Evolutionary conservation across 2,329 filamentous ascomycete genomes (phyloP), one percentile per base, ranked within the genome.

Genomic region (Fusarium multiceps): DNA sequence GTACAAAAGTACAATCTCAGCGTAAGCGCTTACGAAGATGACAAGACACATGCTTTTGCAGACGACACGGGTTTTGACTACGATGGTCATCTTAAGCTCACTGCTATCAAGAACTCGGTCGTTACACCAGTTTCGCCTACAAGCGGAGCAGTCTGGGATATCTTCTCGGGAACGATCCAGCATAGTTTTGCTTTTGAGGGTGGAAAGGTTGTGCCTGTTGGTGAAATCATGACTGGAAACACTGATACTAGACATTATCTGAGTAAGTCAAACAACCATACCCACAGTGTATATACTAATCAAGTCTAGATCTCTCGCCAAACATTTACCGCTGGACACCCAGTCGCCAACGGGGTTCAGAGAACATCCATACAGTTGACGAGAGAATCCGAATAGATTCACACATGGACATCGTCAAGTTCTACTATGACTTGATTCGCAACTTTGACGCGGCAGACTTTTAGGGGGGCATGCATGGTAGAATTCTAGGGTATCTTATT

Each of bases 111-210:
- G 14, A 67, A 68, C 4, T 81, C 88, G 2, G 82, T 88, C 51
- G 83, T 86, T 0, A 87, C 89, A 0, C 88, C 88, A 5, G 80
- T 90, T 1, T 86, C 88, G 0, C 87, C 88, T 0, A 87, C 85
- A 0, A 77, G 80, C 6, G 79, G 81, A 2, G 77, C 81, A 1
- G 64, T 77, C 23, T 89, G 83, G 76, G 75, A 81, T 6, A 72
- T 86, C 4, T 80, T 89, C 21, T 83, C 86, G 0, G 86, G 86
- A 4, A 88, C 85, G 0, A 84, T 80, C 77, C 57, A 82, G 80
- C 60, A 85, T 78, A 32, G 72, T 1, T 77, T 79, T 56, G 74
- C 86, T 3, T 85, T 84, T 42, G 82, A 85, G 2, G 78, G 82
- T 4, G 80, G 84, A 3, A 78, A 86, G 4, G 80, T 89, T 5